phyloP scores from a whole-genome alignment of 148 eudicot genomes.

The Limonium bicolor region DNA sequence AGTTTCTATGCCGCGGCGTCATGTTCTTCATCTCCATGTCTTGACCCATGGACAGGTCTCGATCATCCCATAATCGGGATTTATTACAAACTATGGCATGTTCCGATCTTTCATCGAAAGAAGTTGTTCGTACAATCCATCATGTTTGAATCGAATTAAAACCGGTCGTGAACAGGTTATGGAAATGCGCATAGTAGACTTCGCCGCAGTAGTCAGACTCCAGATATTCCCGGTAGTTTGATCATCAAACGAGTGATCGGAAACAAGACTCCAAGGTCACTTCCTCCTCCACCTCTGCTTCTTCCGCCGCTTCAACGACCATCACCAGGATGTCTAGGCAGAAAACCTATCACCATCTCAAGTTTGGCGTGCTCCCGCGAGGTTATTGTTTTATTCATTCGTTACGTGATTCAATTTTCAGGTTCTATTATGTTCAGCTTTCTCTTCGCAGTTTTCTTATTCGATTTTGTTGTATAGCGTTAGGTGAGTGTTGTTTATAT shows the following conservation, averaged over 20 bases:
- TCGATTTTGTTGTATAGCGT: no score
- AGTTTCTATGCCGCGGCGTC: no score
- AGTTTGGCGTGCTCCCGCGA: slow-evolving; percentile 1
- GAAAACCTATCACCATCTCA: not conserved
- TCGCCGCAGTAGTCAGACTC: slow-evolving; percentile 3
- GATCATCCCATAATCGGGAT: no score
- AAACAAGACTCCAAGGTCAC: not conserved
- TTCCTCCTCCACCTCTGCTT: not conserved
- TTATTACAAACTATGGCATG: no score
- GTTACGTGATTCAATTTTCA: no score
- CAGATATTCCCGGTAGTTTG: no score
- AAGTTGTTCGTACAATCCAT: slow-evolving; percentile 39
- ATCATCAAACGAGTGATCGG: slow-evolving; percentile 2
- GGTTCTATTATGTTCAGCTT: no score
- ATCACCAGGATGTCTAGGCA: slow-evolving; percentile 17
- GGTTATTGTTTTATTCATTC: no score
- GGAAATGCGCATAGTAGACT: not conserved
- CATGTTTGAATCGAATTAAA: slow-evolving; percentile 48
- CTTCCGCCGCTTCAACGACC: slow-evolving; percentile 10
- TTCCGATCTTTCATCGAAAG: slow-evolving; percentile 10
- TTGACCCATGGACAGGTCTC: no score
- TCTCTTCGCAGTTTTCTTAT: no score
- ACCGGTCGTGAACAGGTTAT: slow-evolving; percentile 25
- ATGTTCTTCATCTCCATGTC: no score
- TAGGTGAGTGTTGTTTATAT: no score